A percentile compares a stretch with the other conserved stretches of the same genome.
These are phyloP conservation scores for Cercospora citrullina DNA, from an alignment of 2,329 filamentous ascomycete genomes.

Conservation along the genomic window DNA sequence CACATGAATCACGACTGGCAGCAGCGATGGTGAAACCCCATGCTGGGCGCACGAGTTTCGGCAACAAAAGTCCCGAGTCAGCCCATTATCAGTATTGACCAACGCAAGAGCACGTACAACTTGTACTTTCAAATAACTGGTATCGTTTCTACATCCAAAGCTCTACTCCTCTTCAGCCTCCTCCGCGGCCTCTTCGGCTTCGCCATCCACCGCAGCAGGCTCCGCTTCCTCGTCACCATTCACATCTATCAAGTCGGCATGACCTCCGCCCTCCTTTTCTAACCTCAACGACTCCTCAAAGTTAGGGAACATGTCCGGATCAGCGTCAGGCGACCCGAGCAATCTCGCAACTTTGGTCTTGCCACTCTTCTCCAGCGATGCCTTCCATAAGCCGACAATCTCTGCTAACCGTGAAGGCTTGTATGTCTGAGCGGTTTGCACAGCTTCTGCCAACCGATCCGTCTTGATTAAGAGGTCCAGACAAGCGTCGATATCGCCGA, in stretches of 20 bases:
- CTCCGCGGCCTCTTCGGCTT: conserved; percentile 18
- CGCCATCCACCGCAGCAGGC: conserved; percentile 22
- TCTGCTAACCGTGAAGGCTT: conserved; percentile 73
- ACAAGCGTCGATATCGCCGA: conserved; percentile 79
- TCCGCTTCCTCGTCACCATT: conserved; percentile 34
- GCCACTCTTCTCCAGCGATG: conserved; percentile 75
- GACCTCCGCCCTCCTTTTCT: conserved; percentile 67
- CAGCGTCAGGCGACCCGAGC: conserved; percentile 70
- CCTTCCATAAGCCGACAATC: conserved; percentile 78
- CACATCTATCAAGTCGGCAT: conserved; percentile 44
- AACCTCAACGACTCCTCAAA: conserved; percentile 88
- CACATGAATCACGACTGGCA: too few species aligned
- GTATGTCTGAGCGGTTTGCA: conserved; percentile 92
- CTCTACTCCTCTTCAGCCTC: conserved; percentile 19
- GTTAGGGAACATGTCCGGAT: conserved; percentile 81
- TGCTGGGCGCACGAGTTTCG: too few species aligned
- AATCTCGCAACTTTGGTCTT: conserved; percentile 82
- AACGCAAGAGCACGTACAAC: too few species aligned
- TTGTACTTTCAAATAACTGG: neutral
- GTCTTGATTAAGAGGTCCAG: conserved; percentile 78
- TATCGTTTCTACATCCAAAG: neutral
- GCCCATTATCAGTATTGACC: too few species aligned
- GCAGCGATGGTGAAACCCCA: too few species aligned
- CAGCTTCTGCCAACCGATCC: conserved; percentile 77
- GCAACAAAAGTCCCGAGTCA: too few species aligned